Conservation (phyloP, 495 filamentous ascomycete genomes). For the Polyplosphaeria fusca region DNA sequence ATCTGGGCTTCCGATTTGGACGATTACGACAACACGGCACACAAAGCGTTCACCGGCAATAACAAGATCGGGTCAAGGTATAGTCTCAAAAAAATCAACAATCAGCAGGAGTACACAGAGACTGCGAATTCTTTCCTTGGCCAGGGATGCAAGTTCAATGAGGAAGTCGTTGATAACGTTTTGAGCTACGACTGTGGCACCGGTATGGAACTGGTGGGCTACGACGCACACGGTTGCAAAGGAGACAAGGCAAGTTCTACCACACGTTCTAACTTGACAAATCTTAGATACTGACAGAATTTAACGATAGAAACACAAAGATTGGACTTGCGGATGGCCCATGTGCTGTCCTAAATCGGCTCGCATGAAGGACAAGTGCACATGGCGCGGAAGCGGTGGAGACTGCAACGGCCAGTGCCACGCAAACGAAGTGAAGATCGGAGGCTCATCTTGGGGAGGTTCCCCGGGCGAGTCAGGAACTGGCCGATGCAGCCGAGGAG, state of each 20-base stretch:
- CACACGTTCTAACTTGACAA: not conserved
- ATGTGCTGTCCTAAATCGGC: not conserved
- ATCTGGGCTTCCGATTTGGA: not conserved
- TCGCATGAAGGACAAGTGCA: too few relatives aligned
- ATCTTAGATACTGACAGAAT: not conserved
- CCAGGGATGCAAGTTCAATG: not conserved
- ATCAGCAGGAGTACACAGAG: not conserved
- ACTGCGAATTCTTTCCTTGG: not conserved
- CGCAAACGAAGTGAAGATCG: not conserved
- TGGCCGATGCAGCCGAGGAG: not conserved
- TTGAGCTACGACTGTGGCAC: not conserved
- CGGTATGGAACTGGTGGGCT: not conserved
- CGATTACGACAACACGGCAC: not conserved
- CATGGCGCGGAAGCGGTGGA: not conserved
- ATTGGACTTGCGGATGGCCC: not conserved
- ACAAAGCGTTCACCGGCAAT: not conserved
- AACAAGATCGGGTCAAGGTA: not conserved
- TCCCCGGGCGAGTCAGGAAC: not conserved
- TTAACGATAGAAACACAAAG: not conserved
- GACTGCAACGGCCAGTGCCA: not conserved
- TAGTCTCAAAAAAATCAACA: not conserved
- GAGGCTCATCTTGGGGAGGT: not conserved
- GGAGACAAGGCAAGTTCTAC: not conserved
- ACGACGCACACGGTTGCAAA: not conserved
- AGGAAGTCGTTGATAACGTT: not conserved